Evolutionary conservation across 768 basidiomycete species (phyloP), one percentile per base, ranked within the genome.

Genomic region (Trametopsis cervina): DNA sequence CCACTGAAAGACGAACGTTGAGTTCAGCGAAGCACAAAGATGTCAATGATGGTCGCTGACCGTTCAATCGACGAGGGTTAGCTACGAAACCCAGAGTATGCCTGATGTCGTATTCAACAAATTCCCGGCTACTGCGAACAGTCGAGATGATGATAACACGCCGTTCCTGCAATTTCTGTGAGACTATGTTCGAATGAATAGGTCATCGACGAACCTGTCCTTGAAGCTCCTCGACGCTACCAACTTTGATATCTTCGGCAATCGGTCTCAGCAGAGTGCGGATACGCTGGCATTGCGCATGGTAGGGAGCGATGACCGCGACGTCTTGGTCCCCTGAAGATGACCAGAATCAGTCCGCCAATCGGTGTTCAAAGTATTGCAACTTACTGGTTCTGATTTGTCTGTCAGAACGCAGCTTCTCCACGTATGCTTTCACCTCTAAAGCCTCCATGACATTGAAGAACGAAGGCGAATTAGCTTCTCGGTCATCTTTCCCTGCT

Each of bases 221-320:
- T 59, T 83, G 81, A 63, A 81, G 81, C 49, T 81, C 79, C 54
- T 83, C 82, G 1, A 81, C 80, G 18, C 76, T 79, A 17, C 80
- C 82, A 12, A 84, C 75, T 54, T 82, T 82, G 46, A 82, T 66
- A 2, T 54, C 58, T 4, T 57, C 55, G 0, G 58, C 59, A 25
- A 60, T 40, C 9, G 35, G 43, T 22, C 59, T 57, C 13, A 82
- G 58, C 2, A 60, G 45, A 5, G 49, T 59, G 11, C 76, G 68
- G 18, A 83, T 66, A 56, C 75, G 79, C 11, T 63, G 58, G 40
- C 71, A 70, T 56, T 84, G 82, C 0, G 79, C 80, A 53, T 79
- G 73, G 55, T 83, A 84, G 0, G 82, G 82, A 0, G 79, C 58
- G 25, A 82, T 81, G 33, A 83, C 62, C 1, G 81, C 81, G 55